phyloP scores from a whole-genome alignment of 2,329 filamentous ascomycete genomes.

The Grosmannia clavigera region DNA sequence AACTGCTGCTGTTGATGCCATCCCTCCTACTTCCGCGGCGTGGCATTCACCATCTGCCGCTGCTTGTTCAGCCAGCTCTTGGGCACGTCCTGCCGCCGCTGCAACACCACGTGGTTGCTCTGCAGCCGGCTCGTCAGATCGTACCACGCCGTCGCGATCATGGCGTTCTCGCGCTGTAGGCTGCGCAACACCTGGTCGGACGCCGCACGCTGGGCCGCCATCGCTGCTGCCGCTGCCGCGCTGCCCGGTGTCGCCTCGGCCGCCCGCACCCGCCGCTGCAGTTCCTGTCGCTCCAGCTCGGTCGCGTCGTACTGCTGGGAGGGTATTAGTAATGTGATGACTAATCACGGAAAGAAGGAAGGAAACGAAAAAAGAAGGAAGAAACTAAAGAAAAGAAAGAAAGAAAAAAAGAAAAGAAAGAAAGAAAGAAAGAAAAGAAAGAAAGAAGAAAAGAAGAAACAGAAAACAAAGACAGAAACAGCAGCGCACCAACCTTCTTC shows the following conservation, averaged over 20 bases:
- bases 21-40: too few species aligned
- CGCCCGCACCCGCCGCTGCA: slow-evolving; percentile 22
- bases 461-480: too few species aligned
- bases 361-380: not conserved
- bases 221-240: slow-evolving; percentile 32
- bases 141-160: slow-evolving; percentile 79
- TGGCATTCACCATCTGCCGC: slow-evolving; percentile 52
- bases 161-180: slow-evolving; percentile 62
- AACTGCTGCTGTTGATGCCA: too few species aligned
- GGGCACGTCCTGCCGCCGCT: slow-evolving; percentile 60
- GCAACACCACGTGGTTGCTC: slow-evolving; percentile 70
- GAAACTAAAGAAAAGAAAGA: too few species aligned
- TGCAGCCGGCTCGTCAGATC: slow-evolving; percentile 67
- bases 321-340: not conserved
- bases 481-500: slow-evolving; percentile 39
- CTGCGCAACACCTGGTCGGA: slow-evolving; percentile 49
- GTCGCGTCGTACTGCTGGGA: slow-evolving; percentile 45
- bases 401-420: not conserved
- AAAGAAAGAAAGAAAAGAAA: too few species aligned
- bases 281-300: slow-evolving; percentile 36
- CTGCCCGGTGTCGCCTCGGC: slow-evolving; percentile 23
- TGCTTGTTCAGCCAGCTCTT: slow-evolving; percentile 80
- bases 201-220: slow-evolving; percentile 26
- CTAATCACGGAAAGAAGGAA: not conserved
- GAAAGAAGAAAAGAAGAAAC: not conserved